Conservation (phyloP, 805 yeast genomes). For the Myxozyma mucilagina region DNA sequence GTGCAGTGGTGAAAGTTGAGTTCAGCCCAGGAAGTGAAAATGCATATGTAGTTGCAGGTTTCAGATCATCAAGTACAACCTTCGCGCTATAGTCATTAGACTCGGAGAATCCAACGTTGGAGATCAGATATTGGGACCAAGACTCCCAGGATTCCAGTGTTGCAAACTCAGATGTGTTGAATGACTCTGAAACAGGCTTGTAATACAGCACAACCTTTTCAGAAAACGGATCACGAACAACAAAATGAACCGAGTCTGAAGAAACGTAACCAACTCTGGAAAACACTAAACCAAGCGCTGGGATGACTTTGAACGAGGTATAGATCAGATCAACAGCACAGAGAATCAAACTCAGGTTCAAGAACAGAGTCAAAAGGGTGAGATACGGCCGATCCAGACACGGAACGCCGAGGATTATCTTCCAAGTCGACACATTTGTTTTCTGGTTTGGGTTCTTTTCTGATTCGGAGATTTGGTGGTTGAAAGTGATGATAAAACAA, state of each 20-base stretch:
- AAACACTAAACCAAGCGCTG: constrained; percentile 22
- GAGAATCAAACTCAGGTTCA: constrained; percentile 13
- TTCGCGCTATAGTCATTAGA: constrained; percentile 23
- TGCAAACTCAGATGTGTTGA: constrained; percentile 1
- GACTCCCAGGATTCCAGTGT: background rate
- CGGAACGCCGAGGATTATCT: constrained; percentile 16
- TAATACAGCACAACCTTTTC: constrained; percentile 9
- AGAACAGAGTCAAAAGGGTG: constrained; percentile 6
- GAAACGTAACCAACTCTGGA: constrained; percentile 31
- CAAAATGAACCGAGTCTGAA: constrained; percentile 15
- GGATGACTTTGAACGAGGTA: constrained; percentile 18
- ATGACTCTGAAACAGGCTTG: constrained; percentile 3
- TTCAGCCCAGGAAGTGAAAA: constrained; percentile 16
- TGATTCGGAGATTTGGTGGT: background rate
- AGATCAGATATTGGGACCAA: constrained; percentile 1
- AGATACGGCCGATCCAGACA: background rate
- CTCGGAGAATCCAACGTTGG: background rate
- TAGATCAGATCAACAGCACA: constrained; percentile 24
- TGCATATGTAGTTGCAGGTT: constrained; percentile 25
- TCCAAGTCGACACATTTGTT: background rate
- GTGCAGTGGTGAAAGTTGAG: constrained; percentile 30
- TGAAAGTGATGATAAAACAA: constrained; percentile 8
- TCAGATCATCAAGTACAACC: constrained; percentile 14
- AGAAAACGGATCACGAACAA: constrained; percentile 23
- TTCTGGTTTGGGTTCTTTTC: background rate